phyloP scores from a whole-genome alignment of 441 rosid species.

The Capsella rubella region DNA sequence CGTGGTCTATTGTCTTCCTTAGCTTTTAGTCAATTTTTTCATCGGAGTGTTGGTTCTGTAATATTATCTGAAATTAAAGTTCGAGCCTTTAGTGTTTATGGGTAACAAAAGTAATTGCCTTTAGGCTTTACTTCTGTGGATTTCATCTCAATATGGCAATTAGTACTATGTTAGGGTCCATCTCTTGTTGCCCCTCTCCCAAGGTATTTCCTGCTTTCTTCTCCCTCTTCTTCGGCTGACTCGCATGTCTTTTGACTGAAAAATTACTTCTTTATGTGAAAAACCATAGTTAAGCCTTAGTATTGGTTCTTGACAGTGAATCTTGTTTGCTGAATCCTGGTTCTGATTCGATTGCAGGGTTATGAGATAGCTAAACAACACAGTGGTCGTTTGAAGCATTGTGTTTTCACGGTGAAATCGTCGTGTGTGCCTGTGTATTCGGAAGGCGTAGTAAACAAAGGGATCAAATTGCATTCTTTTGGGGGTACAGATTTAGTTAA shows the following conservation, averaged over 20 bases:
- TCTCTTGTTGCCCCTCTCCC: conserved; percentile 56
- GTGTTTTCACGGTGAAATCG: conserved; percentile 47
- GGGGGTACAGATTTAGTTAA: conserved; percentile 45
- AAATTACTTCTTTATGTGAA: neutral
- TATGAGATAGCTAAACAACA: conserved; percentile 54
- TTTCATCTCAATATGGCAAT: conserved; percentile 43
- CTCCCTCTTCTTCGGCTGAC: conserved; percentile 16
- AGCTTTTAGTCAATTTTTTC: conserved; percentile 35
- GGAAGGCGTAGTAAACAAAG: conserved; percentile 42
- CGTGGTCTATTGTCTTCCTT: conserved; percentile 50
- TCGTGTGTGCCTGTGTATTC: conserved; percentile 38
- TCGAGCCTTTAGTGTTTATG: conserved; percentile 36
- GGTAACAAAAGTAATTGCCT: conserved; percentile 34
- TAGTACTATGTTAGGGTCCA: conserved; percentile 62
- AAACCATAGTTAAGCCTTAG: neutral
- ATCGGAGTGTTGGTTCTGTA: conserved; percentile 4
- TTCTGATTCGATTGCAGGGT: conserved; percentile 53
- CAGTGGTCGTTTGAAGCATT: conserved; percentile 41
- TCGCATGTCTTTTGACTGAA: conserved; percentile 1
- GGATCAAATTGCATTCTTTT: conserved; percentile 47
- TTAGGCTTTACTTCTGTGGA: conserved; percentile 34
- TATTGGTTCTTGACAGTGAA: conserved; percentile 2
- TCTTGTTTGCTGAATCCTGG: conserved; percentile 15
- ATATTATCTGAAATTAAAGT: conserved; percentile 6
- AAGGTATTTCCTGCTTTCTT: conserved; percentile 51